Conservation (phyloP, 805 yeast genomes). For the Kregervanrija fluxuum region DNA sequence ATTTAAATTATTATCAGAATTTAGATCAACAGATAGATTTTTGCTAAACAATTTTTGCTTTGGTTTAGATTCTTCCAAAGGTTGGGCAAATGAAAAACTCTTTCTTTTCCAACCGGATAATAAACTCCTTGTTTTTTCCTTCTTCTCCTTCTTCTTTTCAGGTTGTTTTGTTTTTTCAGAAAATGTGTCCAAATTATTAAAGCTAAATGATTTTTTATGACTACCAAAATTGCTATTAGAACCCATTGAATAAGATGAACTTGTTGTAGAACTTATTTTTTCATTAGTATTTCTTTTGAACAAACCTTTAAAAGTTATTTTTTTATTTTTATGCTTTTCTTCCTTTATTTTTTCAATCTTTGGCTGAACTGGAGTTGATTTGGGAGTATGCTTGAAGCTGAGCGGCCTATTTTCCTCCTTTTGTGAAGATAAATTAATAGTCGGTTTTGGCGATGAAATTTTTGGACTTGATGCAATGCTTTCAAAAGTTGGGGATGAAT, state of each 20-base stretch:
- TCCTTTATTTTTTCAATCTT: not conserved
- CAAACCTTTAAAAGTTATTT: conserved; percentile 23
- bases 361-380: not conserved
- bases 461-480: conserved; percentile 4
- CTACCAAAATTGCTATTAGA: conserved; percentile 4
- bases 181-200: conserved; percentile 3
- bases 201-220: conserved; percentile 9
- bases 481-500: conserved; percentile 11
- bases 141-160: conserved; percentile 11
- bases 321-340: conserved; percentile 12
- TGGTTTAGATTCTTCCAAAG: conserved; percentile 6
- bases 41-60: not conserved
- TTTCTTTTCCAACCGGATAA: conserved; percentile 26
- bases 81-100: conserved; percentile 15
- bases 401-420: not conserved
- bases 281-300: conserved; percentile 15
- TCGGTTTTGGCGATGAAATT: not conserved
- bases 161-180: conserved; percentile 5
- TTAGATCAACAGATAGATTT: not conserved
- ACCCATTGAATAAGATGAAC: conserved; percentile 12
- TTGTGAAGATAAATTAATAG: conserved; percentile 5
- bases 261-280: conserved; percentile 4
- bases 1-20: no score
- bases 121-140: conserved; percentile 24
- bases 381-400: not conserved